A percentile compares a stretch with the other conserved stretches of the same genome.
phyloP scores from a whole-genome alignment of 179 eudicot species.

The Camellia oleifera region DNA sequence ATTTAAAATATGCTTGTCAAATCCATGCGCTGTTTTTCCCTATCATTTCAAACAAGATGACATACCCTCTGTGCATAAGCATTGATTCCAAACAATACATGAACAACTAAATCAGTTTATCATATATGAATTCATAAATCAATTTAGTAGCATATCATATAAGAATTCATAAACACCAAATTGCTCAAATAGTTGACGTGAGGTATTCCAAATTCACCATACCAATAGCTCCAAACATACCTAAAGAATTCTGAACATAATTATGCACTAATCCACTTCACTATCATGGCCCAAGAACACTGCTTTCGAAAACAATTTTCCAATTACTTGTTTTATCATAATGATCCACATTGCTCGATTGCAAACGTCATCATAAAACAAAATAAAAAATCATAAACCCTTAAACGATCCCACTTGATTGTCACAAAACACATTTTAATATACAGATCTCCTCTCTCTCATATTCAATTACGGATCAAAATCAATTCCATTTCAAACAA shows the following conservation, averaged over 20 bases:
- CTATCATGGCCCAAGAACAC: not conserved
- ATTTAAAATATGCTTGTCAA: too few relatives aligned
- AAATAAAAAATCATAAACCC: slow-evolving; percentile 2
- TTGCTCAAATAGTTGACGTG: too few relatives aligned
- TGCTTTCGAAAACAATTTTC: not conserved
- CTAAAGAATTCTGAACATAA: not conserved
- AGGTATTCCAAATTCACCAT: not conserved
- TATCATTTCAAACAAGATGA: too few relatives aligned
- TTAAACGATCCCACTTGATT: not conserved
- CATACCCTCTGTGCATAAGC: too few relatives aligned
- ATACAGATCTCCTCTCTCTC: slow-evolving; percentile 3
- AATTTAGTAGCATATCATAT: too few relatives aligned
- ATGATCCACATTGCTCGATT: not conserved
- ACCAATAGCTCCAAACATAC: not conserved
- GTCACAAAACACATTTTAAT: not conserved
- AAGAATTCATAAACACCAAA: too few relatives aligned
- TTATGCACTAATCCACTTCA: not conserved
- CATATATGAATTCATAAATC: too few relatives aligned
- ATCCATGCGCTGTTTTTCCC: too few relatives aligned
- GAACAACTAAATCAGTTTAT: too few relatives aligned
- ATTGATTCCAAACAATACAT: too few relatives aligned
- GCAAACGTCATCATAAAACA: not conserved
- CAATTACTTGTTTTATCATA: not conserved
- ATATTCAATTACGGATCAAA: not conserved
- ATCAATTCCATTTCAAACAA: not conserved